Evolutionary conservation across 2,329 filamentous ascomycete genomes (phyloP).

Genomic region (Keithomyces neogunnii): DNA sequence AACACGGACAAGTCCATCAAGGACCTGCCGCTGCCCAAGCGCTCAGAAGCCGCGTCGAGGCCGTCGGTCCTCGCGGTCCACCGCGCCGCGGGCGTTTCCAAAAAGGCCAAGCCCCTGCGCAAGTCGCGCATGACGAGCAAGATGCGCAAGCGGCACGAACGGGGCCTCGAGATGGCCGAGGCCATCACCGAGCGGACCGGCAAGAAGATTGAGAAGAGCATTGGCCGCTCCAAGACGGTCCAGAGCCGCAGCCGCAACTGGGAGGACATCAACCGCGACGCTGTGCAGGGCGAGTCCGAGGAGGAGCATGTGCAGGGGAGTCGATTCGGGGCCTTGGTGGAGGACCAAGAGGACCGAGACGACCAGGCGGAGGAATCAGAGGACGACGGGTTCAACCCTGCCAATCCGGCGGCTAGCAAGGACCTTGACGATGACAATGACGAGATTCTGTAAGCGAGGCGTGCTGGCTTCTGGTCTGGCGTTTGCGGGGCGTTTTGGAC

Average conservation of each 20-base stretch:
- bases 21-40: constrained; percentile 33
- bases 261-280: constrained; percentile 47
- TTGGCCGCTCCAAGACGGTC: constrained; percentile 36
- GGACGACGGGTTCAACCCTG: not conserved
- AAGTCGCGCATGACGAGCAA: constrained; percentile 46
- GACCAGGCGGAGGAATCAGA: constrained; percentile 27
- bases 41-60: constrained; percentile 22
- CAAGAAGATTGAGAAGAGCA: constrained; percentile 47
- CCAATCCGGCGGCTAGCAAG: not conserved
- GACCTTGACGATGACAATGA: constrained; percentile 21
- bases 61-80: constrained; percentile 64
- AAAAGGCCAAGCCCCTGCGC: constrained; percentile 52
- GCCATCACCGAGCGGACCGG: constrained; percentile 51
- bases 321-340: constrained; percentile 11
- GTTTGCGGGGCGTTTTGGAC: not conserved
- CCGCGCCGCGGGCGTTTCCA: constrained; percentile 56
- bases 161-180: constrained; percentile 49
- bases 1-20: constrained; percentile 66
- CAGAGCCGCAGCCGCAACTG: constrained; percentile 44
- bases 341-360: constrained; percentile 16
- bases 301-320: constrained; percentile 9
- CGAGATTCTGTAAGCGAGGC: constrained; percentile 20
- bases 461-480: not conserved
- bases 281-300: constrained; percentile 14
- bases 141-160: constrained; percentile 48